A percentile compares a stretch with the other conserved stretches of the same genome.
Conservation (phyloP, 257 asterid genomes). For the Lavandula angustifolia region DNA sequence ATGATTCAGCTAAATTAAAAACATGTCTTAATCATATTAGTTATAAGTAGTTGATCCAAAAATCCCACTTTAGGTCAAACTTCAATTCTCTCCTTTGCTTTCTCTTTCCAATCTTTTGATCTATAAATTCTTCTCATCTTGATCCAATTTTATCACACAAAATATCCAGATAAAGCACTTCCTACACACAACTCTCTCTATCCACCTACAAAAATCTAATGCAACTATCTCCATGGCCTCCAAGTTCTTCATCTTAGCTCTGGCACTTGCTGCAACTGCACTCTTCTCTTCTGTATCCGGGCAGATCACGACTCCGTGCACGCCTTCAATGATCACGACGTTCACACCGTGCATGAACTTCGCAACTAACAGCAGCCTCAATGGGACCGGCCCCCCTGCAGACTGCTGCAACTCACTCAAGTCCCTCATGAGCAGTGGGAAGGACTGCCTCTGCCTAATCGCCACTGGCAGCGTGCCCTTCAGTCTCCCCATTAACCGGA, state of each 20-base stretch:
- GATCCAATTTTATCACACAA: conserved; percentile 20
- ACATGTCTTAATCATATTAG: conserved; percentile 27
- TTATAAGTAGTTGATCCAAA: conserved; percentile 48
- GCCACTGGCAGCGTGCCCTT: conserved; percentile 60
- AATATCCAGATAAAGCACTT: not conserved
- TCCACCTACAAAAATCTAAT: not conserved
- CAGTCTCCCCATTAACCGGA: conserved; percentile 57
- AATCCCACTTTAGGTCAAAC: conserved; percentile 31
- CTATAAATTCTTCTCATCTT: conserved; percentile 40
- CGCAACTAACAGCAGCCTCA: conserved; percentile 36
- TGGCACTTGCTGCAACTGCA: conserved; percentile 32
- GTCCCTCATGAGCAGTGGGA: conserved; percentile 61
- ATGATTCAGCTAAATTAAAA: not conserved
- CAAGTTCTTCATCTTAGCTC: conserved; percentile 28
- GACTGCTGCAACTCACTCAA: conserved; percentile 72
- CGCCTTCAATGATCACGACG: conserved; percentile 56
- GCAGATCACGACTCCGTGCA: conserved; percentile 56
- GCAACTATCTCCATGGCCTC: conserved; percentile 26
- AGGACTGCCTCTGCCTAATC: conserved; percentile 68
- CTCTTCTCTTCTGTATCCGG: conserved; percentile 33
- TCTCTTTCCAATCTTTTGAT: conserved; percentile 11
- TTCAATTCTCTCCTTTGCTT: conserved; percentile 10
- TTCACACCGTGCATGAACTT: conserved; percentile 59
- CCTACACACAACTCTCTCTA: not conserved
- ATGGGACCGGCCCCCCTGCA: conserved; percentile 50